Evolutionary conservation across 352 stramenopile genomes (phyloP).

Genomic region (Phytopythium oedochilum): DNA sequence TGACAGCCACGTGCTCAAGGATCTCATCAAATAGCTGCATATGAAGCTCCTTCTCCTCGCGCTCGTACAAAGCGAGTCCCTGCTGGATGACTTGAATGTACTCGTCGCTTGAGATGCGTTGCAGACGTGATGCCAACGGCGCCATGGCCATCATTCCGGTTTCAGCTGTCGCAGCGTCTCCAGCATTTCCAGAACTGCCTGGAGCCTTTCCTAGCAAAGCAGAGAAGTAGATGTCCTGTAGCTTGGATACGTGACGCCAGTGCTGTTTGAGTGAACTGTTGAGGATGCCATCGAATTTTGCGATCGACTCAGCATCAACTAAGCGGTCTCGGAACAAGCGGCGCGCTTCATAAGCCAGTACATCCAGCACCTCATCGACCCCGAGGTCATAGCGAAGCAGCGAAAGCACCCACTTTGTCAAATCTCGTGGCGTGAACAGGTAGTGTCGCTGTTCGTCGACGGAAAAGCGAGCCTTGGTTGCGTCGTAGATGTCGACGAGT

Average conservation of each 20-base stretch:
- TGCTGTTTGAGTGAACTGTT: conserved; percentile 81
- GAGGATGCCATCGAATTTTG: conserved; percentile 86
- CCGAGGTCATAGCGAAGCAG: conserved; percentile 90
- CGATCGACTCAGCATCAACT: conserved; percentile 69
- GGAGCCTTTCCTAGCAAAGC: conserved; percentile 43
- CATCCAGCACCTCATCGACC: conserved; percentile 86
- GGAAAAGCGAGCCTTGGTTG: conserved; percentile 86
- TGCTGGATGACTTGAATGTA: conserved; percentile 84
- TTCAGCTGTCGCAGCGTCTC: neutral
- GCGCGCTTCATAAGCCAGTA: conserved; percentile 87
- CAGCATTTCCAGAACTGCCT: conserved; percentile 9
- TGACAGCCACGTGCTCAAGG: conserved; percentile 86
- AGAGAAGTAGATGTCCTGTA: conserved; percentile 86
- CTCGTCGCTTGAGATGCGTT: conserved; percentile 70
- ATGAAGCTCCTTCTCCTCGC: conserved; percentile 92
- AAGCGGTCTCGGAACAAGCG: conserved; percentile 90
- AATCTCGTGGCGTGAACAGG: conserved; percentile 90
- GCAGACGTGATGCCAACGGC: conserved; percentile 27
- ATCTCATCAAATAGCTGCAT: conserved; percentile 94
- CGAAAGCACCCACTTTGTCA: conserved; percentile 90
- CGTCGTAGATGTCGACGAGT: conserved; percentile 91
- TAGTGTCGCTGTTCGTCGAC: conserved; percentile 95
- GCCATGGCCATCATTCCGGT: conserved; percentile 3
- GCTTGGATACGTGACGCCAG: conserved; percentile 71
- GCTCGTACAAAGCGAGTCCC: conserved; percentile 92